Conservation (phyloP, 495 filamentous ascomycete species). For the Hypoxylon fuscum region DNA sequence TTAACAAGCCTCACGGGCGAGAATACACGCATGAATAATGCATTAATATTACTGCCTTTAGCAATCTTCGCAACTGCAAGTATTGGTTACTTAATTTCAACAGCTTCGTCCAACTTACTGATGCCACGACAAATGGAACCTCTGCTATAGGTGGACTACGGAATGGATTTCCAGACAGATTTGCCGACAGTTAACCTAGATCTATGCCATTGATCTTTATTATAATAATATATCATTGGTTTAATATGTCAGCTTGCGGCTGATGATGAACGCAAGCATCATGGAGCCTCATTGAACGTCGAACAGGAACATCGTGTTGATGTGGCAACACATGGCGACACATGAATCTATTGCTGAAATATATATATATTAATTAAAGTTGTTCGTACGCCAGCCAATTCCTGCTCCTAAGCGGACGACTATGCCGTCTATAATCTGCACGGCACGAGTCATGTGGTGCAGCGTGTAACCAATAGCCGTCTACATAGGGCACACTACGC, state of each 20-base stretch:
- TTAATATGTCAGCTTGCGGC: constrained; percentile 31
- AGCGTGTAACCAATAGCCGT: constrained; percentile 37
- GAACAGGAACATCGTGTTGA: constrained; percentile 3
- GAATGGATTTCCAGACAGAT: too few species aligned
- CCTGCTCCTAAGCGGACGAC: constrained; percentile 4
- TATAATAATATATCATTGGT: constrained; percentile 8
- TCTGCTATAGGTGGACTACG: too few species aligned
- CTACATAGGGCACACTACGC: constrained; percentile 9
- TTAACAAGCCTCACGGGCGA: constrained; percentile 2
- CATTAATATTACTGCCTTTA: constrained; percentile 17
- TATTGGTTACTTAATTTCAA: constrained; percentile 12
- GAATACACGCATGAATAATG: constrained; percentile 10
- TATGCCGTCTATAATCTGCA: constrained; percentile 20
- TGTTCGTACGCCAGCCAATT: constrained; percentile 28
- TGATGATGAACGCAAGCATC: constrained; percentile 21
- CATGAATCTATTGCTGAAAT: too few species aligned
- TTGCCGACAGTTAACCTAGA: too few species aligned
- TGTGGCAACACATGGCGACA: constrained; percentile 25
- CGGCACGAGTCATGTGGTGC: constrained; percentile 35
- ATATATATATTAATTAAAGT: too few species aligned
- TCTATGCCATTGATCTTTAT: constrained; percentile 8
- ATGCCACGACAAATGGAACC: too few species aligned
- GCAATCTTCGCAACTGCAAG: constrained; percentile 12
- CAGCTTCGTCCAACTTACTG: constrained; percentile 13
- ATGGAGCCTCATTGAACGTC: constrained; percentile 31